These are phyloP conservation scores for Chenopodium formosanum DNA, from an alignment of 148 eudicot genomes.

Conservation along the genomic window DNA sequence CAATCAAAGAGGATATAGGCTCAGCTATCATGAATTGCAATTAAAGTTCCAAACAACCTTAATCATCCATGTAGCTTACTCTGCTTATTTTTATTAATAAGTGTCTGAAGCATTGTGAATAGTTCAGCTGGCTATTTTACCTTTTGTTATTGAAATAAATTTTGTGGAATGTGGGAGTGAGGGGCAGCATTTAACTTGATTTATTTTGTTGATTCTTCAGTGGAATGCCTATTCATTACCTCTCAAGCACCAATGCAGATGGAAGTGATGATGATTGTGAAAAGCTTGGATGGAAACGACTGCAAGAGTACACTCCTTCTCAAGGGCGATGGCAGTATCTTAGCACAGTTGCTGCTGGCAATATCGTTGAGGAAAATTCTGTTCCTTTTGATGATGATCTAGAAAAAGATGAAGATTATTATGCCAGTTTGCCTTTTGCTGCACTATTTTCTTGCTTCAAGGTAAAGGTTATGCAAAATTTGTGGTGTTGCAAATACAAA, in stretches of 20 bases:
- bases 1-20: neutral
- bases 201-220: constrained; percentile 37
- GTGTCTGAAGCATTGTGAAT: neutral
- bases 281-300: constrained; percentile 80
- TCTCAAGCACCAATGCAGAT: constrained; percentile 65
- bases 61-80: neutral
- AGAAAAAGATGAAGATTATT: constrained; percentile 79
- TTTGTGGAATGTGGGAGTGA: neutral
- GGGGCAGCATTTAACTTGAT: neutral
- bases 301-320: constrained; percentile 72
- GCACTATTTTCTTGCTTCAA: constrained; percentile 90
- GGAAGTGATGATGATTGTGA: constrained; percentile 79
- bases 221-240: constrained; percentile 87
- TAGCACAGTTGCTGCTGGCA: constrained; percentile 53
- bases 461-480: constrained; percentile 34
- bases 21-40: neutral
- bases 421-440: constrained; percentile 91
- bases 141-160: neutral
- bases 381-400: constrained; percentile 56
- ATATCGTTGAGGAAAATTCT: constrained; percentile 40
- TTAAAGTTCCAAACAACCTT: no score
- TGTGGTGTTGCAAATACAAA: neutral
- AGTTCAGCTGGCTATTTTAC: neutral
- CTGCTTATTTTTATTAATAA: neutral
- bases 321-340: constrained; percentile 78